Percentiles rank a stretch among this genome's conserved stretches.
Evolutionary conservation across 148 eudicot genomes (phyloP).

Genomic region (Pharnaceum exiguum): DNA sequence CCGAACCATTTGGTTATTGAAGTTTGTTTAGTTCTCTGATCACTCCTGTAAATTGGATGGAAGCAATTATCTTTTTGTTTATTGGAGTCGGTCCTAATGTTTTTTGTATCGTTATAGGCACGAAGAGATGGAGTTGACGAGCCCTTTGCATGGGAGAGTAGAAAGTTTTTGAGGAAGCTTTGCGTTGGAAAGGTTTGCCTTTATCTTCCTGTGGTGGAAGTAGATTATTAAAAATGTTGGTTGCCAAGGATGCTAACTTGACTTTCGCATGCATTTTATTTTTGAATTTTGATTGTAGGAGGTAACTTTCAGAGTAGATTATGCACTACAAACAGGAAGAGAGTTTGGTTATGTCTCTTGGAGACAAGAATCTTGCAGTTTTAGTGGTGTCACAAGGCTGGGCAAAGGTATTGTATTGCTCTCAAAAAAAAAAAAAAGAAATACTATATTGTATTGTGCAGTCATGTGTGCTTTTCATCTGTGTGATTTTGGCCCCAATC

Average conservation of each 20-base stretch:
- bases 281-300: slow-evolving; percentile 42
- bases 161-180: slow-evolving; percentile 83
- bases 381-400: slow-evolving; percentile 85
- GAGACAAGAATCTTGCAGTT: slow-evolving; percentile 51
- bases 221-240: too few species aligned
- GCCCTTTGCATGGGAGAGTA: slow-evolving; percentile 98
- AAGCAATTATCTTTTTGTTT: neutral
- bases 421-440: too few species aligned
- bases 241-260: too few species aligned
- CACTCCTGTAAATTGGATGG: neutral
- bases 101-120: slow-evolving; percentile 43
- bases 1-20: too few species aligned
- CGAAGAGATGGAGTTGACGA: slow-evolving; percentile 84
- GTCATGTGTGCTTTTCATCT: neutral
- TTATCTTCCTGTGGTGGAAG: neutral
- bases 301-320: slow-evolving; percentile 75
- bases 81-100: neutral
- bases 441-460: too few species aligned
- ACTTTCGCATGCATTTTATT: too few species aligned
- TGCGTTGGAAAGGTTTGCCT: slow-evolving; percentile 84
- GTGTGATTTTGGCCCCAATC: neutral
- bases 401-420: slow-evolving; percentile 83
- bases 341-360: slow-evolving; percentile 77
- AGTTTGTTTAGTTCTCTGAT: neutral
- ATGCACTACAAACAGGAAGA: slow-evolving; percentile 57